Base-by-base conservation (phyloP, 108 stramenopile genomes). In the Poteriospumella lacustris region DNA sequence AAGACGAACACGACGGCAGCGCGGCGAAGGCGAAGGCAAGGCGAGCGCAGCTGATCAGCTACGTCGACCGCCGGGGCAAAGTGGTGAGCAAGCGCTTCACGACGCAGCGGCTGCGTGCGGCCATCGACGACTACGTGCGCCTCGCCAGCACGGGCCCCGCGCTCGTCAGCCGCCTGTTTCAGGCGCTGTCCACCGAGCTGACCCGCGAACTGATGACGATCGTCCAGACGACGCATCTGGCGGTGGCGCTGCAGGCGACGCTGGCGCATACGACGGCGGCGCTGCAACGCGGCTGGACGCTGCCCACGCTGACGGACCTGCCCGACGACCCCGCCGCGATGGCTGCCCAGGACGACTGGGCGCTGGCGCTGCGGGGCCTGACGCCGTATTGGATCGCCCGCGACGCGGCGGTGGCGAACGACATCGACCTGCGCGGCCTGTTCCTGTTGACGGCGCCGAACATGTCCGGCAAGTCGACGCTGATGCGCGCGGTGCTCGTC, bases 401-500 rank as follows among this genome's bases (percentile, higher is more conserved):
- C 39, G 56, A 31, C 24, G 78, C 42, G 58, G 80, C 78, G n/a
- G 80, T 83, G 15, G 44, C 73, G 34, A 85, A 83, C 64, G 67
- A 75, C 24, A 76, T 85, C 41, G 81, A 82, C 40, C 72, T 84
- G 78, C 43, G 72, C 5, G 83, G 83, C 29, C 31, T 85, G 19
- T 91, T 93, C 79, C 84, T 96, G 0, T 77, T 97, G 44, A 97
- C 96, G 62, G 96, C 96, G 0, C 96, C 96, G 2, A 97, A 97
- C 84, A 96, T 96, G 96, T 86, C 84, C 76, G 96, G 96, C 24
- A 96, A 96, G 79, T 88, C 86, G 67, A 97, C 96, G 1, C 68
- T 97, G 41, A 96, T 97, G 96, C 83, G 96, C 69, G 82, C 92
- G 1, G 88, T 90, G 15, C 90, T 94, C 2, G 92, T 93, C 28